These are phyloP conservation scores for Cytospora leucostoma DNA, from an alignment of 2,329 filamentous ascomycete genomes.

Conservation along the genomic window DNA sequence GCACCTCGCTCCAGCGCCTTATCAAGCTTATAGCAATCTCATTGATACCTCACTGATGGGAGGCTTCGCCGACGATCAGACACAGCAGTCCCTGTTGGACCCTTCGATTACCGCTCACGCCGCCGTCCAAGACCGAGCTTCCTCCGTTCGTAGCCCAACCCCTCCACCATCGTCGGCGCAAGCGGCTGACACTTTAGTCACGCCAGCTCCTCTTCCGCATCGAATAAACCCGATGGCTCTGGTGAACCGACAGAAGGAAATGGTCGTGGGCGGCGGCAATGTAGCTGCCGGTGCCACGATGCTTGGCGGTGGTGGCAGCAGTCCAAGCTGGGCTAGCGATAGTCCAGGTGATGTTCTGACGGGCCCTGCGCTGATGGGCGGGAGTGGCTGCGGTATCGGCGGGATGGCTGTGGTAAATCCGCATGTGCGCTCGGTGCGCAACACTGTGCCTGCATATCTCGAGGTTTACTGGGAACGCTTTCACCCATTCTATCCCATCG, in stretches of 20 bases:
- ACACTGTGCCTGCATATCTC: slow-evolving; percentile 52
- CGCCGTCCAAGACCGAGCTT: slow-evolving; percentile 40
- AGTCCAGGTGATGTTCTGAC: slow-evolving; percentile 34
- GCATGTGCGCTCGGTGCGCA: slow-evolving; percentile 41
- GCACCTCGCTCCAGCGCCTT: slow-evolving; percentile 34
- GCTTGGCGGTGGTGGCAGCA: slow-evolving; percentile 7
- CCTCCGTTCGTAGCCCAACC: slow-evolving; percentile 52
- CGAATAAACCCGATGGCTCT: slow-evolving; percentile 41
- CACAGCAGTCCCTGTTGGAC: slow-evolving; percentile 36
- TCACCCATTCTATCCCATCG: slow-evolving; percentile 50
- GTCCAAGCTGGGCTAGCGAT: slow-evolving; percentile 20
- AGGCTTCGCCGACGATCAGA: slow-evolving; percentile 40
- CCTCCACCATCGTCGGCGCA: slow-evolving; percentile 49
- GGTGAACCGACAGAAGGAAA: slow-evolving; percentile 45
- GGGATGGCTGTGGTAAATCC: slow-evolving; percentile 36
- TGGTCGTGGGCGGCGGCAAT: slow-evolving; percentile 34
- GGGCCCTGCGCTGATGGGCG: slow-evolving; percentile 38
- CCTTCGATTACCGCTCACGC: slow-evolving; percentile 25
- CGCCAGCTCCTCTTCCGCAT: slow-evolving; percentile 43
- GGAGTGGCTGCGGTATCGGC: slow-evolving; percentile 27
- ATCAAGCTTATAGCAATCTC: slow-evolving; percentile 38
- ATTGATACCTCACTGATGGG: slow-evolving; percentile 40
- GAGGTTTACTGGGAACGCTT: slow-evolving; percentile 56
- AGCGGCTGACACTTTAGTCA: slow-evolving; percentile 52
- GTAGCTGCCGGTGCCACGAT: slow-evolving; percentile 8